phyloP scores from a whole-genome alignment of 495 filamentous ascomycete species.

The Coniosporium apollinis region DNA sequence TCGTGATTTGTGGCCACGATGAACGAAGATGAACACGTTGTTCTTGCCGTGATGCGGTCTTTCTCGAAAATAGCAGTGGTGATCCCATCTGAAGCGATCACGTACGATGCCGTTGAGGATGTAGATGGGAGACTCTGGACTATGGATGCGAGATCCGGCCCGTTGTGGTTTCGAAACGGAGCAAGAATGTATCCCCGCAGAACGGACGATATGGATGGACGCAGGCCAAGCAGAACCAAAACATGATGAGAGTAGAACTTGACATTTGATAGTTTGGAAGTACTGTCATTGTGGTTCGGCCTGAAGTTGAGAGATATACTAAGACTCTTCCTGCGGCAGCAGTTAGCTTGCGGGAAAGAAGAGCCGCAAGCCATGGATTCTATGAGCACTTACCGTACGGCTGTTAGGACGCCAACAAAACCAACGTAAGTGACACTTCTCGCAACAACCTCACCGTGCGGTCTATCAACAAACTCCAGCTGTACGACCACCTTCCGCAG shows the following conservation, averaged over 20 bases:
- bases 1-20: conserved; percentile 43
- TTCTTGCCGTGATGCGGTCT: conserved; percentile 30
- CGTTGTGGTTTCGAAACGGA: conserved; percentile 3
- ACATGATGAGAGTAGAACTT: conserved; percentile 33
- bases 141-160: conserved; percentile 7
- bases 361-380: neutral
- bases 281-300: conserved; percentile 32
- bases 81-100: conserved; percentile 36
- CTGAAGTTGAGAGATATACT: conserved; percentile 51
- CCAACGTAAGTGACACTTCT: conserved; percentile 45
- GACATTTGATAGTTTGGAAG: conserved; percentile 18
- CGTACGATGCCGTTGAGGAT: conserved; percentile 38
- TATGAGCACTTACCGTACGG: conserved; percentile 28
- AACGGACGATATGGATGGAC: conserved; percentile 38
- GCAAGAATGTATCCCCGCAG: conserved; percentile 30
- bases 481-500: conserved; percentile 39
- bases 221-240: conserved; percentile 38
- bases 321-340: conserved; percentile 24
- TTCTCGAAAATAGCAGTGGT: conserved; percentile 37
- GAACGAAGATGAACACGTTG: conserved; percentile 29
- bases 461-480: conserved; percentile 34
- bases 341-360: conserved; percentile 4
- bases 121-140: conserved; percentile 18
- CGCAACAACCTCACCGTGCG: conserved; percentile 29
- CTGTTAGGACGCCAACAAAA: conserved; percentile 46